Conservation (phyloP, 441 rosid species). For the Gossypium davidsonii region DNA sequence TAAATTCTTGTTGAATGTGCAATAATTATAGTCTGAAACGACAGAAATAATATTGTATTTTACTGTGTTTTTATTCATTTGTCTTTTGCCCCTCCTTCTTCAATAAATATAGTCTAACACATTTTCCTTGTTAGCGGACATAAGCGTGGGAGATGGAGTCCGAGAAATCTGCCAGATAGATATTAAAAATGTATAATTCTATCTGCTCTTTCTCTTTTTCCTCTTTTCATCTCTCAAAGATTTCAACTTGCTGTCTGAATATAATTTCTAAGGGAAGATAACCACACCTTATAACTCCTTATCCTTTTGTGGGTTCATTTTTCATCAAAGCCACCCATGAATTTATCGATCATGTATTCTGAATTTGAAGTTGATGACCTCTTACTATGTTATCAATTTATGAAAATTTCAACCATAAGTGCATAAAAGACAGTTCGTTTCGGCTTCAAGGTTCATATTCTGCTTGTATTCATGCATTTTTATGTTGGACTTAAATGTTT, state of each 20-base stretch:
- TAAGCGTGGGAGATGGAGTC: slow-evolving; percentile 29
- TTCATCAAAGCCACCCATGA: neutral
- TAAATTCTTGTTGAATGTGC: neutral
- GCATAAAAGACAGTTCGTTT: neutral
- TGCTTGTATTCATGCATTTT: neutral
- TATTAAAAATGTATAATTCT: slow-evolving; percentile 33
- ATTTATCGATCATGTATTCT: neutral
- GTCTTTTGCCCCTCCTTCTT: neutral
- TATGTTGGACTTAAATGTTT: neutral
- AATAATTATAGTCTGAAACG: neutral
- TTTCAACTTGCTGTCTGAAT: neutral
- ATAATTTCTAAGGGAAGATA: neutral
- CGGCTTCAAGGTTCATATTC: neutral
- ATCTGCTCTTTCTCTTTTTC: slow-evolving; percentile 25
- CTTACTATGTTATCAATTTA: neutral
- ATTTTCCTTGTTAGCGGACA: slow-evolving; percentile 29
- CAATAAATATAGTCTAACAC: slow-evolving; percentile 14
- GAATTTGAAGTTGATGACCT: neutral
- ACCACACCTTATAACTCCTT: neutral
- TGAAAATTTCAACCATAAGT: neutral
- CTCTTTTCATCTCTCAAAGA: slow-evolving; percentile 2
- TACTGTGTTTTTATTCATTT: neutral
- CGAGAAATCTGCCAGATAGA: slow-evolving; percentile 23
- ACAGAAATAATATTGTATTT: neutral
- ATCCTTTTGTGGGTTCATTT: neutral